Conservation (phyloP, 1,284 basidiomycete species). For the Puccinia polysora region DNA sequence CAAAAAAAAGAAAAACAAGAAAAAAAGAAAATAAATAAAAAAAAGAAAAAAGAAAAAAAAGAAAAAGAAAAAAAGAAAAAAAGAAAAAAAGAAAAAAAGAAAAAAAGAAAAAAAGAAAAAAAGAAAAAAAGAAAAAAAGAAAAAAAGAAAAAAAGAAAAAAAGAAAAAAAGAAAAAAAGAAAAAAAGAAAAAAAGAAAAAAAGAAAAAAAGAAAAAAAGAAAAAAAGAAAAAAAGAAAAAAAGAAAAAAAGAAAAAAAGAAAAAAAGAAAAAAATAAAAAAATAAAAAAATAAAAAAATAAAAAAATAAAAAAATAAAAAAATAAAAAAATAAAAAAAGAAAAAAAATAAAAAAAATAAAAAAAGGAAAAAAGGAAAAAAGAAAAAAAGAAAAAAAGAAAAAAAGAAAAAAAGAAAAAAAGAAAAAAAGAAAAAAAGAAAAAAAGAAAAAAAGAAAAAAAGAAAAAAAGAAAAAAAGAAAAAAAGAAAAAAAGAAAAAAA, state of each 20-base stretch:
- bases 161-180: not conserved
- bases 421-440: no score
- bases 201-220: not conserved
- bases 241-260: not conserved
- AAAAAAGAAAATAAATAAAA: no score
- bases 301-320: not conserved
- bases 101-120: not conserved
- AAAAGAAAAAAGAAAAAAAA: conserved; percentile 4
- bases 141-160: not conserved
- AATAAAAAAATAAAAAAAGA: no score
- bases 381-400: no score
- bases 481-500: no score
- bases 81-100: conserved; percentile 1
- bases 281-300: not conserved
- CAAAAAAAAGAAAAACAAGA: no score
- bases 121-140: not conserved
- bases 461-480: no score
- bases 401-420: no score
- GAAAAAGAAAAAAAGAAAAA: conserved; percentile 4
- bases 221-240: not conserved
- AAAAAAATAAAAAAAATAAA: not conserved
- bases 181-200: not conserved
- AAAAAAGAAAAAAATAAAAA: no score
- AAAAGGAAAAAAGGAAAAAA: no score
- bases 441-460: no score